Base-by-base conservation (phyloP, 495 filamentous ascomycete species). In the Penicillium roqueforti region DNA sequence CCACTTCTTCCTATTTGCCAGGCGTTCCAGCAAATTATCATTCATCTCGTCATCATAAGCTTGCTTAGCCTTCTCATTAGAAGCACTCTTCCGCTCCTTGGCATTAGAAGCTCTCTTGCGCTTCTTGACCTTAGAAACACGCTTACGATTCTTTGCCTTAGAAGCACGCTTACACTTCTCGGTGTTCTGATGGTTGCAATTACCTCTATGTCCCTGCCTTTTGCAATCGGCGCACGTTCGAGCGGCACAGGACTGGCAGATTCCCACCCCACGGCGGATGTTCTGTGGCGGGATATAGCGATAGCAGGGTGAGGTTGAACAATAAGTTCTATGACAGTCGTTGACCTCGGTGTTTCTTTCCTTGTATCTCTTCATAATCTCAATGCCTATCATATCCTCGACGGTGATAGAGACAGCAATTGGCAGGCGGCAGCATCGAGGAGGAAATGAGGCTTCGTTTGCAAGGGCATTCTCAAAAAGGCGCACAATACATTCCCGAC, bases 371-470 rank as follows among this genome's bases (percentile, higher is more conserved):
- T 39, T 20, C 46, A 48, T 10, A 60, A 38, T 49, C 14, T 38
- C 32, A 11, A 49, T 34, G 1, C 47, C 47, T 9, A 37, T 18
- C 6, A 28, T 28, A 25, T 49, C 20, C 4, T 22, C 20, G 14
- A 38, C n/a, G 3, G 34, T 54, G 18, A n/a, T 6, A 1, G 56
- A 51, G n/a, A 62, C 19, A 4, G 56, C 48, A 22, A 74, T 58
- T 8, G 19, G 18, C 14, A 61, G 8, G 2, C 60, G 50, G 44
- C 73, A 78, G 48, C 75, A 77, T 40, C 63, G 62, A 18, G 73
- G 72, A 5, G 75, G 75, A 23, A 68, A 72, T 3, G 71, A 56
- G 13, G 66, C 58, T 38, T 75, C 70, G 37, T 69, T 65, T 7
- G 26, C 61, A 42, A 66, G 63, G 4, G 69, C 47, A 14, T 46